Conservation (phyloP, 805 yeast species). For the Lachancea cidri region DNA sequence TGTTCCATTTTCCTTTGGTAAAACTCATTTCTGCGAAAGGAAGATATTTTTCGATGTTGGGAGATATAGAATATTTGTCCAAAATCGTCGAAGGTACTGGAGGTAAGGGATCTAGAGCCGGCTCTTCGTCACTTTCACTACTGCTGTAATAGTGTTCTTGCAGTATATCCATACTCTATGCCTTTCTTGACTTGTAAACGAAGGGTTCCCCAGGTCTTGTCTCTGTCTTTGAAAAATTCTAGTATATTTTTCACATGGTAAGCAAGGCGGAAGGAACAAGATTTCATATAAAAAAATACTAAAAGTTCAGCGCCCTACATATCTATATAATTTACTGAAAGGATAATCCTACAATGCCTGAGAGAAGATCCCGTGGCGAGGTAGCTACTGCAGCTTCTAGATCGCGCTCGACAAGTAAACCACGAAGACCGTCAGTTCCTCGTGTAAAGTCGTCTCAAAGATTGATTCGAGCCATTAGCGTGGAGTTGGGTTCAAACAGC, state of each 20-base stretch:
- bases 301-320: background rate
- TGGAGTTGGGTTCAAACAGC: conserved; percentile 17
- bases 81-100: conserved; percentile 17
- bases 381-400: conserved; percentile 29
- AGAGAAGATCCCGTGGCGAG: conserved; percentile 3
- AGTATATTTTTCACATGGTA: conserved; percentile 2
- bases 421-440: conserved; percentile 30
- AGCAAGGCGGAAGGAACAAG: background rate
- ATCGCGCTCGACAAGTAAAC: conserved; percentile 37
- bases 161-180: conserved; percentile 3
- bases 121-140: conserved; percentile 12
- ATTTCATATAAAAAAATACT: background rate
- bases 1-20: conserved; percentile 4
- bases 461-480: conserved; percentile 25
- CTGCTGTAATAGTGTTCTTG: conserved; percentile 11
- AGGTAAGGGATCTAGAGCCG: conserved; percentile 10
- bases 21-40: background rate
- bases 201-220: background rate
- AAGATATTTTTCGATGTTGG: conserved; percentile 13
- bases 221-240: background rate
- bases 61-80: conserved; percentile 24
- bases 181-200: background rate
- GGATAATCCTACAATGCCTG: background rate
- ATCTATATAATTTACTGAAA: background rate
- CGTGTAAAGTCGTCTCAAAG: conserved; percentile 27